These are phyloP conservation scores for Monilinia polystroma DNA, from an alignment of 2,329 filamentous ascomycete genomes.

Conservation along the genomic window DNA sequence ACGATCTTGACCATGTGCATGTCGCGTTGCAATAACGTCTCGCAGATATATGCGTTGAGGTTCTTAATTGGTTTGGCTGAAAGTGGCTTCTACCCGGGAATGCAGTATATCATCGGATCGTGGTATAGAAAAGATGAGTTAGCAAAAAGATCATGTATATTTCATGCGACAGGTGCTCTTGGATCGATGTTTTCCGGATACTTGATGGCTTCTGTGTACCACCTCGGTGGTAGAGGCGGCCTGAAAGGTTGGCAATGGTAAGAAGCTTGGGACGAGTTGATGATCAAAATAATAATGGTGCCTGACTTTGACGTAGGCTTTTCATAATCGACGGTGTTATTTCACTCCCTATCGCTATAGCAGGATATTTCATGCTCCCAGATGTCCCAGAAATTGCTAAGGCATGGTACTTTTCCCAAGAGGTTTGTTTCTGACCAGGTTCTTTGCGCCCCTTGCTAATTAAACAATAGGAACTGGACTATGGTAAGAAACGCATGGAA, in stretches of 20 bases:
- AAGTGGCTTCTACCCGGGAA: constrained; percentile 50
- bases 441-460: constrained; percentile 25
- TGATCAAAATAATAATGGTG: background rate
- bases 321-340: constrained; percentile 46
- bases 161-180: constrained; percentile 57
- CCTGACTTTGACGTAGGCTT: constrained; percentile 34
- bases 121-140: constrained; percentile 49
- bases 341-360: constrained; percentile 38
- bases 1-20: constrained; percentile 21
- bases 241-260: constrained; percentile 43
- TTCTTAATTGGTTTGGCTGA: constrained; percentile 50
- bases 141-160: constrained; percentile 53
- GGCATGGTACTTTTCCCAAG: constrained; percentile 23
- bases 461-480: constrained; percentile 16
- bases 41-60: constrained; percentile 44
- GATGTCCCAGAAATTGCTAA: constrained; percentile 41
- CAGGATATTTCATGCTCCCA: constrained; percentile 35
- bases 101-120: constrained; percentile 56
- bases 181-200: constrained; percentile 49
- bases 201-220: constrained; percentile 46
- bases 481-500: constrained; percentile 33
- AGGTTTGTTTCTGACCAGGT: constrained; percentile 18
- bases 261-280: background rate
- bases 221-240: constrained; percentile 43
- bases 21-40: constrained; percentile 14